Conservation (phyloP, 2,329 filamentous ascomycete genomes). For the Pleurostoma richardsiae region DNA sequence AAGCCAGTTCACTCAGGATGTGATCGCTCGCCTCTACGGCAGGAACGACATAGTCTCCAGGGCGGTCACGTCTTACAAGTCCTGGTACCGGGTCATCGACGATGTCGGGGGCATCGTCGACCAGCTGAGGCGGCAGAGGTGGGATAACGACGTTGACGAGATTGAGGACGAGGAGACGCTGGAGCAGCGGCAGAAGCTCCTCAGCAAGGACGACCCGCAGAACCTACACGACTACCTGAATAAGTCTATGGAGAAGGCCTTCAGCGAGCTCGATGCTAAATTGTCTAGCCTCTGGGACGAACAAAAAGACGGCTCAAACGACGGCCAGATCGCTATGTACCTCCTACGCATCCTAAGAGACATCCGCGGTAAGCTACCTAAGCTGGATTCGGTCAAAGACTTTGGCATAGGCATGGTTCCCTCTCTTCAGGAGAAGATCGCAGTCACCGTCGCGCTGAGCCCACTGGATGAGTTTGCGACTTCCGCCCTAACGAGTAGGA, state of each 20-base stretch:
- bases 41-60: slow-evolving; percentile 61
- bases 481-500: slow-evolving; percentile 35
- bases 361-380: slow-evolving; percentile 61
- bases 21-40: slow-evolving; percentile 68
- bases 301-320: slow-evolving; percentile 37
- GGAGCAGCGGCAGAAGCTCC: slow-evolving; percentile 58
- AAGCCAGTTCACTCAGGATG: slow-evolving; percentile 60
- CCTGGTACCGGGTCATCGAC: slow-evolving; percentile 71
- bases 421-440: slow-evolving; percentile 59
- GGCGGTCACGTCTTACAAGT: slow-evolving; percentile 59
- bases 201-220: slow-evolving; percentile 58
- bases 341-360: slow-evolving; percentile 71
- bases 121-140: slow-evolving; percentile 61
- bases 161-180: slow-evolving; percentile 70
- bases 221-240: slow-evolving; percentile 26
- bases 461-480: slow-evolving; percentile 43
- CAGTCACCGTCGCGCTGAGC: slow-evolving; percentile 41
- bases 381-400: slow-evolving; percentile 37
- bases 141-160: slow-evolving; percentile 71
- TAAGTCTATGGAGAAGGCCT: slow-evolving; percentile 23
- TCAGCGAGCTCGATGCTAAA: slow-evolving; percentile 47
- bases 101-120: slow-evolving; percentile 59
- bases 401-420: slow-evolving; percentile 61
- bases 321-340: slow-evolving; percentile 55
- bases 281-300: slow-evolving; percentile 45